Base-by-base conservation (phyloP, 2,329 filamentous ascomycete genomes). In the Colletotrichum sublineola region DNA sequence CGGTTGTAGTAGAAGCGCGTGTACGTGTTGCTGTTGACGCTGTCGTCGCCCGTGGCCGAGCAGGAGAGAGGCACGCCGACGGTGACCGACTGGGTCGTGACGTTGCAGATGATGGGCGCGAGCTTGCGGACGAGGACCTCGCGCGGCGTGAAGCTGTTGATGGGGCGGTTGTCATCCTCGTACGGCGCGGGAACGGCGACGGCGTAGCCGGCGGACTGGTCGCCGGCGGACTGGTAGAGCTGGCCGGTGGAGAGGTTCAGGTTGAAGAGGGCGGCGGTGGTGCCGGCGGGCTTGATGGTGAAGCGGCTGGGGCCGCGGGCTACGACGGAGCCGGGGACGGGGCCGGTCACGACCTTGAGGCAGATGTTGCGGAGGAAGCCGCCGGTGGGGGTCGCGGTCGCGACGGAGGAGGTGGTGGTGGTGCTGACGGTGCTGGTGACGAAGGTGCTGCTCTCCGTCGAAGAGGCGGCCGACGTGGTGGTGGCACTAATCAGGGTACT, bases 181-280 rank as follows among this genome's bases (percentile, higher is more conserved):
- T 24, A 71, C 5, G 68, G 68, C 14, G 68, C 64, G 9, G 48
- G n/a, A 36, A 68, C 56, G 44, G 64, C 68, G 50, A 71, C 44
- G 15, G 31, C 31, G n/a, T 52, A 20, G 64, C 57, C 52, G 57
- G 58, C 31, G 50, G 9, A 12, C 69, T 63, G 44, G 60, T 48
- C 24, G 1, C 24, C 52, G 64, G 58, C 31, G 50, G 9, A 12
- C 69, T 63, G 44, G 60, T 48, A 72, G 66, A 72, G 38, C 33
- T 72, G 31, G 31, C 69, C 69, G 14, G 69, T 72, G 53, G 53
- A 14, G 52, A 72, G 66, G 66, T 72, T 55, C 11, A 72, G 42
- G 69, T 72, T 66, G 66, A 72, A 72, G 65, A 44, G 60, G 6
- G 60, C 58, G 11, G 60, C 24, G 1, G 46, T 2, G 58, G n/a